A percentile compares a stretch with the other conserved stretches of the same genome.
phyloP scores from a whole-genome alignment of 208 protist species.

The Crithidia acanthocephali region DNA sequence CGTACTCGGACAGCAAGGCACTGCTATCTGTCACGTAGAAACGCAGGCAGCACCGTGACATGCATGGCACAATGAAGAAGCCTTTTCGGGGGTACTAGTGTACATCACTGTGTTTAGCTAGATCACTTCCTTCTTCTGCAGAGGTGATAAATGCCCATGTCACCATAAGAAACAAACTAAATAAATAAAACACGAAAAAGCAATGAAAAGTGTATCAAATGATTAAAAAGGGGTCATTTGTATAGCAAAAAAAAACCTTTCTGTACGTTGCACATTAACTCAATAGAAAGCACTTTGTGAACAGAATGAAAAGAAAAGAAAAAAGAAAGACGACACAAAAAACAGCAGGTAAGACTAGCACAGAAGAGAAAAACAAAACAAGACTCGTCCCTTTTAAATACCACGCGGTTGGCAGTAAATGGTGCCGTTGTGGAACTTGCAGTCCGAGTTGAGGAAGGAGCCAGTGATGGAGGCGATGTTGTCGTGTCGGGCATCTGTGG shows the following conservation, averaged over 20 bases:
- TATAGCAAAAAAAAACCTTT: background rate
- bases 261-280: no score
- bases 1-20: no score
- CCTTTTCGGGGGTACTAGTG: no score
- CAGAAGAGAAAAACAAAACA: conserved; percentile 4
- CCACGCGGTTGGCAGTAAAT: conserved; percentile 27
- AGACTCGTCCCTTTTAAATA: background rate
- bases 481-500: conserved; percentile 1
- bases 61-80: no score
- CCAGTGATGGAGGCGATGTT: conserved; percentile 32
- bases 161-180: background rate
- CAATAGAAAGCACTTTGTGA: no score
- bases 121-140: background rate
- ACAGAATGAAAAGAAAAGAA: no score
- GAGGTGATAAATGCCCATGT: conserved; percentile 1
- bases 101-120: no score
- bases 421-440: conserved; percentile 21
- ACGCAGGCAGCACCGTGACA: no score
- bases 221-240: background rate
- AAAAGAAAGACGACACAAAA: background rate
- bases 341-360: background rate
- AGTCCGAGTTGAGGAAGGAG: conserved; percentile 25
- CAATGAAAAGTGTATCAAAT: conserved; percentile 2
- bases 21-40: no score
- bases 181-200: background rate